phyloP scores from a whole-genome alignment of 2,329 filamentous ascomycete species.

The Fusarium sp. region DNA sequence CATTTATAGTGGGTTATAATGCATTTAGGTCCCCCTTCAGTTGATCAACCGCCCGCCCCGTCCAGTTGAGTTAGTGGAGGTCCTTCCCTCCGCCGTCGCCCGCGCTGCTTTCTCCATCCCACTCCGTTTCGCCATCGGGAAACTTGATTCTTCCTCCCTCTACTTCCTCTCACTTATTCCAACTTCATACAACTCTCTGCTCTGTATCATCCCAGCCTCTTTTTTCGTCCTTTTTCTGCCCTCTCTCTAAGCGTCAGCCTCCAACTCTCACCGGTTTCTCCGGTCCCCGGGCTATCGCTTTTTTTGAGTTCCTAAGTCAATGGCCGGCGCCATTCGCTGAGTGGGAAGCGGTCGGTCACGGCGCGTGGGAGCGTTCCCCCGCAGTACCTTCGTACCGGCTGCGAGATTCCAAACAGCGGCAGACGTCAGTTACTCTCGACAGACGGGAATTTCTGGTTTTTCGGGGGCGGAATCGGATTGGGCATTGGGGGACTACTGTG shows the following conservation, averaged over 20 bases:
- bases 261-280: slow-evolving; percentile 20
- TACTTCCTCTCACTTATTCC: slow-evolving; percentile 30
- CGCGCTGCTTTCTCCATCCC: slow-evolving; percentile 31
- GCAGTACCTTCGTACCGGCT: slow-evolving; percentile 62
- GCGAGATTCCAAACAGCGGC: slow-evolving; percentile 43
- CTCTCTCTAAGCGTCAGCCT: slow-evolving; percentile 16
- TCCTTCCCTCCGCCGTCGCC: slow-evolving; percentile 30
- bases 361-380: slow-evolving; percentile 71
- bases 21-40: slow-evolving; percentile 7
- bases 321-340: slow-evolving; percentile 70
- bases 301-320: slow-evolving; percentile 57
- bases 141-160: slow-evolving; percentile 40
- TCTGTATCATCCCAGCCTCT: slow-evolving; percentile 18
- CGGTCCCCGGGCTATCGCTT: slow-evolving; percentile 31
- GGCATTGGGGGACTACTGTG: slow-evolving; percentile 17
- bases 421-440: slow-evolving; percentile 19
- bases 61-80: background rate
- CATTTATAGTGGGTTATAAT: slow-evolving; percentile 1
- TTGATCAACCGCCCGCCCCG: slow-evolving; percentile 21
- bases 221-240: slow-evolving; percentile 8
- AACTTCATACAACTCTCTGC: slow-evolving; percentile 19
- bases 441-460: slow-evolving; percentile 24
- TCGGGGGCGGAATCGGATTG: slow-evolving; percentile 25
- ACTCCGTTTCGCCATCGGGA: slow-evolving; percentile 40
- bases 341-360: slow-evolving; percentile 66